Base-by-base conservation (phyloP, 192 early-diverging fungal genomes). In the Coemansia sp. region DNA sequence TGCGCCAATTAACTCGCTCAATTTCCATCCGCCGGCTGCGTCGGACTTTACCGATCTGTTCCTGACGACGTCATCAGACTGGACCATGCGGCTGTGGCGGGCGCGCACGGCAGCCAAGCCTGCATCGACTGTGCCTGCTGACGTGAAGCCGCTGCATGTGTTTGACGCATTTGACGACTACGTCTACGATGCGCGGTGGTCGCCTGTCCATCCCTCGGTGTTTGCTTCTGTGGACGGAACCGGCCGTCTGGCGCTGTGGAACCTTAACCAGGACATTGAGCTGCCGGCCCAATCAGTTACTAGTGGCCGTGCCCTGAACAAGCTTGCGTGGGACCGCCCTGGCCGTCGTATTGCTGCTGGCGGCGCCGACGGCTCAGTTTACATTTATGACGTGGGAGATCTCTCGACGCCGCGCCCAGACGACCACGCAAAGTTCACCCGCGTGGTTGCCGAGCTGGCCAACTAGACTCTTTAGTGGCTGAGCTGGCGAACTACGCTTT, bases 131-230 rank as follows among this genome's bases (percentile, higher is more conserved):
- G 56, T 47, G n/a, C 65, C 72, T 5, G 22, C 76, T 3, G 70
- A 72, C 48, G 86, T 88, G 23, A 79, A 88, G 22, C 84, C 83
- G 4, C 69, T 99, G 56, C 87, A 91, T 67, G 92, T 91, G 8
- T 98, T 99, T 73, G 93, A 97, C 53, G 86, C 89, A 22, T 86
- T 92, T 8, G 90, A 95, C 69, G 96, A 99, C 81, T 98, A 97
- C 74, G 96, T 99, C 19, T 96, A 91, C 72, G 97, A 99, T 73
- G 96, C 93, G 11, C 89, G 91, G 71, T 99, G 97, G 97, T 96
- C 93, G 17, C 96, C 97, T 2, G 80, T 84, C n/a, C 95, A 98
- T 70, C 97, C 97, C 6, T 87, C 95, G 0, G 62, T 98, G 32
- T 98, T 99, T 84, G 95, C 88, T 15, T 85, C 88, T 1, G 94